A percentile compares a stretch with the other conserved stretches of the same genome.
These are phyloP conservation scores for Colletotrichum lentis DNA, from an alignment of 2,329 filamentous ascomycete genomes.

Conservation along the genomic window DNA sequence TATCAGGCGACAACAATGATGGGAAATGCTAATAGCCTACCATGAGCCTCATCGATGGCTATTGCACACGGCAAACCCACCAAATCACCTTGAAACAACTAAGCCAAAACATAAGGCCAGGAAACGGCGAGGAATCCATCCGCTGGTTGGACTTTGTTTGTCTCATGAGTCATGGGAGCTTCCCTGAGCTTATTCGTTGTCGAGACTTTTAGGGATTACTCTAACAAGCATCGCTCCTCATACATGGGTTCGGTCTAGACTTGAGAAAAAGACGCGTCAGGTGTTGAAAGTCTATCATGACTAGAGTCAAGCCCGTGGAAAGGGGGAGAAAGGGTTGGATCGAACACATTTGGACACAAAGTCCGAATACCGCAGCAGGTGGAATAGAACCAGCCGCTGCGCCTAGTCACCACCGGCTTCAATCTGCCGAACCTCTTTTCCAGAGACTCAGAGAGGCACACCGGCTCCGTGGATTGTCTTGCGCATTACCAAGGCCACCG, in stretches of 20 bases:
- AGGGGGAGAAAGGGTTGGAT: no score
- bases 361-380: neutral
- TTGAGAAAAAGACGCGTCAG: neutral
- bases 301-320: neutral
- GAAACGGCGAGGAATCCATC: neutral
- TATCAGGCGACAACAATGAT: neutral
- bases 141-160: neutral
- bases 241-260: neutral
- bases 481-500: neutral
- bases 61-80: neutral
- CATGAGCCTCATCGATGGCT: neutral
- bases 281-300: neutral
- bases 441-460: neutral
- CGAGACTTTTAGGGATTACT: neutral
- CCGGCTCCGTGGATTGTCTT: neutral
- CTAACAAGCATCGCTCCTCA: neutral
- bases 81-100: neutral
- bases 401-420: neutral
- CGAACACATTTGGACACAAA: neutral
- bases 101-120: neutral
- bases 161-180: neutral
- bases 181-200: neutral
- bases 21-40: neutral
- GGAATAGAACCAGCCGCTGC: neutral
- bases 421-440: neutral